Conservation (phyloP, 345 rosid species). For the Eucalyptus pauciflora region DNA sequence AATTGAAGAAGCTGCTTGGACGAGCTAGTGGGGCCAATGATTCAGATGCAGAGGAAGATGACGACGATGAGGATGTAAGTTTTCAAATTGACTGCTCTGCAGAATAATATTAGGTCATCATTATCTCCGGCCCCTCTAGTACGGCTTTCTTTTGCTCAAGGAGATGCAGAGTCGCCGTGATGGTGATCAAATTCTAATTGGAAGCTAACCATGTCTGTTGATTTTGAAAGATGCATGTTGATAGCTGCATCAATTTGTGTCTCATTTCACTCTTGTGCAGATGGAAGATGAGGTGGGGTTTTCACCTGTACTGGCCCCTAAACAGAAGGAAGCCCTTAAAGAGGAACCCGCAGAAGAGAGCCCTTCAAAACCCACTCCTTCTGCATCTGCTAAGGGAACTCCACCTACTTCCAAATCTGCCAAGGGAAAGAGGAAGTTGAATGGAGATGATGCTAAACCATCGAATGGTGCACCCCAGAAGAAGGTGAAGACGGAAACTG, state of each 20-base stretch:
- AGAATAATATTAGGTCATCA: neutral
- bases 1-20: conserved; percentile 84
- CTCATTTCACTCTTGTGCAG: conserved; percentile 11
- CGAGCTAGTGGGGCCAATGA: conserved; percentile 58
- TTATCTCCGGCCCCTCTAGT: neutral
- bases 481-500: conserved; percentile 84
- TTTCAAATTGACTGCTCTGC: neutral
- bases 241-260: neutral
- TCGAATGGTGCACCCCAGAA: conserved; percentile 50
- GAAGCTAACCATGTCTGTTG: neutral
- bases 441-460: conserved; percentile 55
- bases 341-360: conserved; percentile 71
- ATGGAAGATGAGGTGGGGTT: conserved; percentile 55
- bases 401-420: conserved; percentile 62
- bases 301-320: conserved; percentile 45
- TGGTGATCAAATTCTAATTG: neutral
- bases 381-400: conserved; percentile 61
- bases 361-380: conserved; percentile 53
- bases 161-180: neutral
- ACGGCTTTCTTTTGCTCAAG: neutral
- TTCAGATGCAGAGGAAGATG: conserved; percentile 80
- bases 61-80: conserved; percentile 67
- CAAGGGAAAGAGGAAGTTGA: conserved; percentile 77
- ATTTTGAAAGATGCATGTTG: neutral
- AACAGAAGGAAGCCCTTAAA: conserved; percentile 54